phyloP scores from a whole-genome alignment of 345 rosid species.

The Geranium brycei region DNA sequence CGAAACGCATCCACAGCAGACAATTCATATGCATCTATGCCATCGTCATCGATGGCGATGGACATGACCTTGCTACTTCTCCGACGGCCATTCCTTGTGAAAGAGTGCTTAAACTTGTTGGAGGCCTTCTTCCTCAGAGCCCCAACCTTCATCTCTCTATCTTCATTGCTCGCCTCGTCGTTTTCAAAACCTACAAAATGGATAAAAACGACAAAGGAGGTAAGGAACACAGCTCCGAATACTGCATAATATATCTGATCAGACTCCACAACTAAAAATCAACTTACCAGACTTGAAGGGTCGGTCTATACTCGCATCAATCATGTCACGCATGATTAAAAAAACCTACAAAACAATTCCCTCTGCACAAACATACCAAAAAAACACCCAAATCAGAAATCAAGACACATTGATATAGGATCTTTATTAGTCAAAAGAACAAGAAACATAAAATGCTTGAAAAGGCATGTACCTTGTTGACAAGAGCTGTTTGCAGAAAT shows the following conservation, averaged over 20 bases:
- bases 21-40: conserved; percentile 54
- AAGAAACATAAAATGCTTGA: neutral
- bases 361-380: neutral
- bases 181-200: conserved; percentile 26
- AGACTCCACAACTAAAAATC: too few relatives aligned
- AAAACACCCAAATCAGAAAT: too few relatives aligned
- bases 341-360: neutral
- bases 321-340: too few relatives aligned
- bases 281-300: too few relatives aligned
- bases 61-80: conserved; percentile 40
- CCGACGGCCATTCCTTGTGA: conserved; percentile 43
- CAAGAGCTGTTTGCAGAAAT: neutral
- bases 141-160: conserved; percentile 52
- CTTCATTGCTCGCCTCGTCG: too few relatives aligned
- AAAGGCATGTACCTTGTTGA: neutral
- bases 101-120: conserved; percentile 56
- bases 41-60: conserved; percentile 48
- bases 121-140: conserved; percentile 59
- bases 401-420: neutral
- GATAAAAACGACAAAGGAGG: neutral
- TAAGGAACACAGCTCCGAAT: neutral
- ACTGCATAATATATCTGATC: too few relatives aligned
- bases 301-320: too few relatives aligned
- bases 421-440: neutral
- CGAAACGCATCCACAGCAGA: conserved; percentile 66